phyloP scores from a whole-genome alignment of 2,329 filamentous ascomycete genomes.

The Monilinia aucupariae region DNA sequence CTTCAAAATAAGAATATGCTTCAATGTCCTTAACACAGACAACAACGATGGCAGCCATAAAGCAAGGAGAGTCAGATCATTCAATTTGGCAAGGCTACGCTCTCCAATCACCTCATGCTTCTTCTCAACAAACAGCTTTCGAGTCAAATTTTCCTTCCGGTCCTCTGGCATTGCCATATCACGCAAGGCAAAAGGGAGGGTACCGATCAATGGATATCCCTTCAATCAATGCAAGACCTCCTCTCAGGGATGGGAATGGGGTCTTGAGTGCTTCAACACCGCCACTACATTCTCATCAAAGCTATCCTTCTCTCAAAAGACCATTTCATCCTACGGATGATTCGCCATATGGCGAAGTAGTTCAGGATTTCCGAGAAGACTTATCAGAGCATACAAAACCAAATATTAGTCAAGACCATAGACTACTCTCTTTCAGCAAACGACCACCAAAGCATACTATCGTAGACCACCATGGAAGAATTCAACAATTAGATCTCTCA shows the following conservation, averaged over 20 bases:
- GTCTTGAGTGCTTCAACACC: constrained; percentile 31
- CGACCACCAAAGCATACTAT: constrained; percentile 40
- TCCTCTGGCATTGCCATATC: constrained; percentile 27
- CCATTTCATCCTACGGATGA: constrained; percentile 30
- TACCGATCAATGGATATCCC: constrained; percentile 34
- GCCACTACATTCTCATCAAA: constrained; percentile 31
- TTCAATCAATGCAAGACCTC: constrained; percentile 27
- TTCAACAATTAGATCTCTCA: constrained; percentile 45
- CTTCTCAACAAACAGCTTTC: constrained; percentile 28
- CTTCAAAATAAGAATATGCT: constrained; percentile 24
- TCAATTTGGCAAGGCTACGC: constrained; percentile 34
- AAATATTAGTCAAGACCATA: constrained; percentile 35
- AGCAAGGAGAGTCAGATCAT: constrained; percentile 34
- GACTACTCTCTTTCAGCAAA: constrained; percentile 34
- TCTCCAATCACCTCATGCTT: constrained; percentile 27
- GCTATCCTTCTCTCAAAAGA: constrained; percentile 35
- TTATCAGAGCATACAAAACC: constrained; percentile 30
- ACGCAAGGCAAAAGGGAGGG: constrained; percentile 29
- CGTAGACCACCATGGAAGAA: constrained; percentile 45
- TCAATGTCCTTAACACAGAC: constrained; percentile 34
- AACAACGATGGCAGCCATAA: constrained; percentile 34
- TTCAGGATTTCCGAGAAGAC: constrained; percentile 33
- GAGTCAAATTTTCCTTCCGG: constrained; percentile 29
- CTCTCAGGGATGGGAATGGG: constrained; percentile 24
- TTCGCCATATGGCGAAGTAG: constrained; percentile 29